A percentile compares a stretch with the other conserved stretches of the same genome.
These are phyloP conservation scores for Funneliformis caledonium DNA, from an alignment of 371 early-diverging fungal species.

Conservation along the genomic window DNA sequence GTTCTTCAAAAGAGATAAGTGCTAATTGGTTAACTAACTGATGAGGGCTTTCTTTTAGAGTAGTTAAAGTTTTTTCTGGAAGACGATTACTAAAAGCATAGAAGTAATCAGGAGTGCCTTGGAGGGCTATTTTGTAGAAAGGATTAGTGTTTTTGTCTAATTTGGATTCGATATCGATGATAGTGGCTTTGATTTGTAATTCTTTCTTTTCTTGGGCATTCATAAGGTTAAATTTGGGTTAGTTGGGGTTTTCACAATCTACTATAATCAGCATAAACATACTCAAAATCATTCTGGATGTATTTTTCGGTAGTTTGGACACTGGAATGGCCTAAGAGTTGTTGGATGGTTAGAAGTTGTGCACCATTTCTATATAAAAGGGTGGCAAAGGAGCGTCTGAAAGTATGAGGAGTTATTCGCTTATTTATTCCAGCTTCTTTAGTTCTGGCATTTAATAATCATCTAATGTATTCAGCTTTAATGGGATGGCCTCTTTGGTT, in stretches of 20 bases:
- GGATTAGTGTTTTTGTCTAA: no score
- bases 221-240: no score
- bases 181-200: no score
- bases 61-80: no score
- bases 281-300: slow-evolving; percentile 18
- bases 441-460: not conserved
- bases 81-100: no score
- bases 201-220: no score
- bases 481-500: slow-evolving; percentile 2
- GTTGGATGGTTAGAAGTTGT: slow-evolving; percentile 26
- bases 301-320: slow-evolving; percentile 30
- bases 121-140: no score
- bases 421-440: slow-evolving; percentile 8
- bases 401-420: slow-evolving; percentile 21
- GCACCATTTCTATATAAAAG: not conserved
- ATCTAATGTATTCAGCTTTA: not conserved
- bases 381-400: not conserved
- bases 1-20: no score
- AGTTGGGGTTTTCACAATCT: not conserved
- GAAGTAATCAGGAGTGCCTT: no score
- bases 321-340: slow-evolving; percentile 12
- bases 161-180: no score
- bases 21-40: no score
- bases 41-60: no score
- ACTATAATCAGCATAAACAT: slow-evolving; percentile 22